Conservation (phyloP, 2,329 filamentous ascomycete genomes). For the Phaeoacremonium minimum region DNA sequence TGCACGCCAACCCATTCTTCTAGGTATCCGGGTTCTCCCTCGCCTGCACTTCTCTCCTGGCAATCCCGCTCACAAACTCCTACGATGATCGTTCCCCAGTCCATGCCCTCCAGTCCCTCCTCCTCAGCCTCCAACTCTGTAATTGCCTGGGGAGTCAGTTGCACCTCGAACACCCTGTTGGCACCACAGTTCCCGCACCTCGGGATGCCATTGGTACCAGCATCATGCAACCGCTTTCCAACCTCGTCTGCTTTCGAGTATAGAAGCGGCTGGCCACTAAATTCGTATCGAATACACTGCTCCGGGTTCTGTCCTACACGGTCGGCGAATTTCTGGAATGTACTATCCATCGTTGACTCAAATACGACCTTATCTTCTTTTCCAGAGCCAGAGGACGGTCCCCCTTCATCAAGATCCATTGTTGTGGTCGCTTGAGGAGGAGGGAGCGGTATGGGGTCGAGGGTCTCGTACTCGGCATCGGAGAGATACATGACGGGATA, state of each 20-base stretch:
- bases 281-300: constrained; percentile 79
- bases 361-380: constrained; percentile 68
- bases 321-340: constrained; percentile 78
- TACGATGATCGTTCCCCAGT: constrained; percentile 92
- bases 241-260: constrained; percentile 76
- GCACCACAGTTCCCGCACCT: constrained; percentile 73
- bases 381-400: constrained; percentile 20
- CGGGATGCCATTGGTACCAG: constrained; percentile 51
- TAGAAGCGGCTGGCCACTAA: constrained; percentile 66
- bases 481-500: constrained; percentile 76
- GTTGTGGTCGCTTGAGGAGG: constrained; percentile 44
- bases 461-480: constrained; percentile 88
- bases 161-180: constrained; percentile 80
- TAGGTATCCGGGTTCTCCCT: constrained; percentile 68
- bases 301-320: constrained; percentile 76
- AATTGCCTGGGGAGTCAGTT: constrained; percentile 88
- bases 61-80: constrained; percentile 83
- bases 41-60: constrained; percentile 49
- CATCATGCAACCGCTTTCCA: constrained; percentile 54
- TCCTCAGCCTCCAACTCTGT: constrained; percentile 79
- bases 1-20: constrained; percentile 99
- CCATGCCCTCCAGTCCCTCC: constrained; percentile 78
- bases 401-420: constrained; percentile 41
- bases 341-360: constrained; percentile 69
- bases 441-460: constrained; percentile 57